Base-by-base conservation (phyloP, 441 rosid species). In the Metrosideros polymorpha region DNA sequence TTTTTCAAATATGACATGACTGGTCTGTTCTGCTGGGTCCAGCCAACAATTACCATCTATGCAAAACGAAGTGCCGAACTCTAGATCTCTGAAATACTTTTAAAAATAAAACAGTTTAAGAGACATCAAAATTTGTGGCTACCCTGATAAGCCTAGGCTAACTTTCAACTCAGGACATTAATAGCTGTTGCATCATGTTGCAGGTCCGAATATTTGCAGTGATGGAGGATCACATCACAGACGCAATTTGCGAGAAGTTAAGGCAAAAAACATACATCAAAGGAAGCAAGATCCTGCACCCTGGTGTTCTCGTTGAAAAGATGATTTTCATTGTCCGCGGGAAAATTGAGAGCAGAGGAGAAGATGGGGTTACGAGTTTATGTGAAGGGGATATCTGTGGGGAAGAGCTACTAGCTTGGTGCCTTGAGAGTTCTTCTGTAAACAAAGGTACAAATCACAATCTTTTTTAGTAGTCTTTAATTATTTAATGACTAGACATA, bases 371-470 rank as follows among this genome's bases (percentile, higher is more conserved):
- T 52, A 18, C 49, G 39, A 85, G 86, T 18, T 88, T 95, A 84
- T 90, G 89, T 7, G 97, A 95, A 87, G 98, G 98, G 25, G 96
- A 93, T 88, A 94, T 92, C 43, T 94, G 96, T 55, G 98, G 98
- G 27, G 99, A 97, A 90, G 99, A 97, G 88, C 98, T 97, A 39
- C 93, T 97, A 85, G 90, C 95, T 15, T 95, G 98, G 99, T 94
- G 95, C 90, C 98, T 96, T 17, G 98, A 95, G 89, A 94, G 92
- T 90, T 93, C 94, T 92, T 91, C 96, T 8, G 90, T 92, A 47
- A 90, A 88, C 91, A 92, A 90, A 85, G 98, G 98, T 94, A 91
- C 86, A 43, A 43, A 61, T 12, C 10, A 35, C 22, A 82, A 25
- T 55, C 56, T n/a, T 7, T 82, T 27, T 27, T 15, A 15, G 5